Percentiles rank a stretch among this genome's conserved stretches.
Evolutionary conservation across 768 basidiomycete species (phyloP).

Genomic region (Tephrocybe sp.): DNA sequence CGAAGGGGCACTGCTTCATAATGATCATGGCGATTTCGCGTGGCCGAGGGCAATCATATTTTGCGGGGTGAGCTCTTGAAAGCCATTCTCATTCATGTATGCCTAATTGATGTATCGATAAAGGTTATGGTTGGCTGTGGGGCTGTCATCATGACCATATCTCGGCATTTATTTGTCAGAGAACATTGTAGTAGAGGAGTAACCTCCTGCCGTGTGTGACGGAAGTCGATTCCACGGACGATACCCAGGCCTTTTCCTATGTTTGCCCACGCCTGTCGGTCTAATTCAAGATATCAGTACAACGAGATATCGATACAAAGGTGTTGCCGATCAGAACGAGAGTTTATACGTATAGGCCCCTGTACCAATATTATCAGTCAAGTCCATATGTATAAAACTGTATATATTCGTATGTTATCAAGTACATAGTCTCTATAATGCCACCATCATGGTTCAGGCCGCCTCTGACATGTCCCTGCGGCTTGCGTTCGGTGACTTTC

Average conservation of each 20-base stretch:
- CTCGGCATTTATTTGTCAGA: conserved; percentile 18
- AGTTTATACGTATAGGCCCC: no score
- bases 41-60: conserved; percentile 43
- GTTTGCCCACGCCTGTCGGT: no score
- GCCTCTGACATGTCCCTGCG: no score
- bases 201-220: conserved; percentile 9
- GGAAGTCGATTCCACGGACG: not conserved
- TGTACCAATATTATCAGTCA: no score
- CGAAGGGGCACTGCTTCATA: conserved; percentile 43
- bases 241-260: not conserved
- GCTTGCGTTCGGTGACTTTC: no score
- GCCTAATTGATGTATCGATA: not conserved
- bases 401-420: no score
- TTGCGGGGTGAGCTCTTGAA: conserved; percentile 34
- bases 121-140: conserved; percentile 20
- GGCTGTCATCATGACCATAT: conserved; percentile 17
- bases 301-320: no score
- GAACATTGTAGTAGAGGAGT: conserved; percentile 7
- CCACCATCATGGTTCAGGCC: no score
- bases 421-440: no score
- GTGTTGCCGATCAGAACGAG: no score
- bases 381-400: no score
- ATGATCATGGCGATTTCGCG: conserved; percentile 18
- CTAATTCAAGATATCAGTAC: no score
- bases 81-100: not conserved